These are phyloP conservation scores for Cutaneotrichosporon curvatum DNA, from an alignment of 1,284 basidiomycete genomes.

Conservation along the genomic window DNA sequence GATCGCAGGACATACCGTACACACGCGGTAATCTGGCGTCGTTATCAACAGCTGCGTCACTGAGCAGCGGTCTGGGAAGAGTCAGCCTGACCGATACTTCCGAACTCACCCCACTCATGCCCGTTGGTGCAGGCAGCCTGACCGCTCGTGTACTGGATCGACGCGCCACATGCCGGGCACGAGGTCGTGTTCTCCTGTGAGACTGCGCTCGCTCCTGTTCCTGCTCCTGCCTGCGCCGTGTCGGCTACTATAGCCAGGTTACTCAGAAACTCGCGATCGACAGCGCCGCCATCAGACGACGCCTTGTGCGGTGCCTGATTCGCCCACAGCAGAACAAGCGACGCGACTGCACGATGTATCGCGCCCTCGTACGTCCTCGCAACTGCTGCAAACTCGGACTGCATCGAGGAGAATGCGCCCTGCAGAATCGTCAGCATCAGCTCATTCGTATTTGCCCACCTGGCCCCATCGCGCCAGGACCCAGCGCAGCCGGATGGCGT, in stretches of 20 bases:
- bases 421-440: not conserved
- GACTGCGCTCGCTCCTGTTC: not conserved
- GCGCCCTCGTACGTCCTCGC: not conserved
- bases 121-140: slow-evolving; percentile 21
- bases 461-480: slow-evolving; percentile 20
- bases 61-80: slow-evolving; percentile 26
- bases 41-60: slow-evolving; percentile 35
- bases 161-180: slow-evolving; percentile 14
- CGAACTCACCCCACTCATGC: slow-evolving; percentile 40
- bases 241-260: not conserved
- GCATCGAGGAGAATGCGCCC: too few species aligned
- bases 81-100: not conserved
- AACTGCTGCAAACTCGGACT: too few species aligned
- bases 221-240: too few species aligned
- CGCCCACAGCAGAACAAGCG: not conserved
- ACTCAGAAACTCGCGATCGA: not conserved
- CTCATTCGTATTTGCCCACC: too few species aligned
- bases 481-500: slow-evolving; percentile 15
- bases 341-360: not conserved
- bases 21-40: slow-evolving; percentile 30
- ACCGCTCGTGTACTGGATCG: slow-evolving; percentile 2
- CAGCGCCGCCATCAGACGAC: not conserved
- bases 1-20: slow-evolving; percentile 36
- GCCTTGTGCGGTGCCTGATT: not conserved
- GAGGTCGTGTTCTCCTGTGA: not conserved